Evolutionary conservation across 495 filamentous ascomycete genomes (phyloP).

Genomic region (Mycothermus thermophilus): DNA sequence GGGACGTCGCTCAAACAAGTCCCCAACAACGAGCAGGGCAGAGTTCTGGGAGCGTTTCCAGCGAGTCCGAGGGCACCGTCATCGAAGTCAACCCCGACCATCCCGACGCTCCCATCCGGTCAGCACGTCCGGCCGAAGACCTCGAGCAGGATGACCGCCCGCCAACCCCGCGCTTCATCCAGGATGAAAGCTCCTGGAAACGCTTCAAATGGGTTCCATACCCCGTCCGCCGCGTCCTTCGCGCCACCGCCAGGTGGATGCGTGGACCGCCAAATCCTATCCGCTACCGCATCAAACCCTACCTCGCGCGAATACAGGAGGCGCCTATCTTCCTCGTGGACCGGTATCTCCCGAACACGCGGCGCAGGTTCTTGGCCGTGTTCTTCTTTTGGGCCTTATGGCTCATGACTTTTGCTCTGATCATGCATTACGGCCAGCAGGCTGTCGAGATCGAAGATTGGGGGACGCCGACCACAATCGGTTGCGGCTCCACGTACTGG

Average conservation of each 20-base stretch:
- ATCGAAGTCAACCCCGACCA: constrained; percentile 16
- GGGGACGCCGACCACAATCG: constrained; percentile 49
- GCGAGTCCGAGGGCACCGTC: constrained; percentile 4
- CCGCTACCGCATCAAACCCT: constrained; percentile 49
- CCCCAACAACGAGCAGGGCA: too few species aligned
- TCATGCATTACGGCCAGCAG: constrained; percentile 49
- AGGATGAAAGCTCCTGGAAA: constrained; percentile 24
- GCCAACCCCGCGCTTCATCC: constrained; percentile 26
- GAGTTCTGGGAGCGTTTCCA: too few species aligned
- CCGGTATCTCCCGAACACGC: constrained; percentile 46
- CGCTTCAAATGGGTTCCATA: constrained; percentile 37
- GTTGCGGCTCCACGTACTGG: constrained; percentile 57
- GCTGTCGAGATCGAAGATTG: constrained; percentile 55
- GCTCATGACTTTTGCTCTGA: constrained; percentile 56
- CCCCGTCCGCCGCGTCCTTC: constrained; percentile 26
- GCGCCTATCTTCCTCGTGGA: constrained; percentile 51
- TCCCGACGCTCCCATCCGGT: constrained; percentile 21
- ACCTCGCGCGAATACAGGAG: constrained; percentile 56
- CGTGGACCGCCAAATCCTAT: constrained; percentile 54
- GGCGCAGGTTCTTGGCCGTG: constrained; percentile 44
- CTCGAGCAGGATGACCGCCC: constrained; percentile 19
- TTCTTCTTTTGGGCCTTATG: constrained; percentile 51
- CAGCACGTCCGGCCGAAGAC: constrained; percentile 6
- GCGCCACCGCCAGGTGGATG: constrained; percentile 46
- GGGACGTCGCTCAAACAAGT: not conserved